Percentiles rank a stretch among this genome's conserved stretches.
Conservation (phyloP, 208 protist species). For the Leishmania braziliensis region DNA sequence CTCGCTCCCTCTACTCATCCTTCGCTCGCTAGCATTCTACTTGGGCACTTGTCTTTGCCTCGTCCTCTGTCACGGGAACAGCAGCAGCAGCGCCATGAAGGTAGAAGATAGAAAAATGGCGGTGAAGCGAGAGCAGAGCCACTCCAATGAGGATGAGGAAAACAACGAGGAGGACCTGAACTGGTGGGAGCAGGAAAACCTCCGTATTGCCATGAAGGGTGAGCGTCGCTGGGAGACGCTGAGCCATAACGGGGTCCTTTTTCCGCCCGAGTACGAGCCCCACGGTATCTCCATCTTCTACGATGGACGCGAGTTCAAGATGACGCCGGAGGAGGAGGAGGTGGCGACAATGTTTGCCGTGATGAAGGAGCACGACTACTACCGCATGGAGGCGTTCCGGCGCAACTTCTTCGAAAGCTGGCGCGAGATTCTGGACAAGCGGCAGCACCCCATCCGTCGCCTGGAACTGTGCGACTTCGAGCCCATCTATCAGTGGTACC, state of each 20-base stretch:
- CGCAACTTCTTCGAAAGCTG: conserved; percentile 98
- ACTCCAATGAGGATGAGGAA: conserved; percentile 54
- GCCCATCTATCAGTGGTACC: conserved; percentile 93
- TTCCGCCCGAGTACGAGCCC: conserved; percentile 96
- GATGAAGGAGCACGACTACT: conserved; percentile 95
- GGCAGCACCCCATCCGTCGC: conserved; percentile 90
- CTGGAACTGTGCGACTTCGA: conserved; percentile 98
- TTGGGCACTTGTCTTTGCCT: background rate
- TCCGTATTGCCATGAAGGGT: conserved; percentile 65
- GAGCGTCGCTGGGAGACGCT: conserved; percentile 96
- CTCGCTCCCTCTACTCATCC: background rate
- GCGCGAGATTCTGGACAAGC: conserved; percentile 88
- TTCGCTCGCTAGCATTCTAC: background rate
- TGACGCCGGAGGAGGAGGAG: conserved; percentile 97
- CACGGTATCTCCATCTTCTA: conserved; percentile 97
- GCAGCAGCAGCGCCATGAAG: conserved; percentile 35
- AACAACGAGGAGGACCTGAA: conserved; percentile 60
- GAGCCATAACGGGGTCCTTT: conserved; percentile 97
- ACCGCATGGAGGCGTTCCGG: conserved; percentile 95
- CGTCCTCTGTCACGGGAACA: background rate
- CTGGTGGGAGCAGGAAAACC: conserved; percentile 89
- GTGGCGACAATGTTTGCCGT: conserved; percentile 98
- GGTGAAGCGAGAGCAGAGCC: conserved; percentile 36
- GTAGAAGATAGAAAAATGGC: conserved; percentile 32
- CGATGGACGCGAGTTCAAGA: conserved; percentile 89